Base-by-base conservation (phyloP, 257 asterid genomes). In the Primulina eburnea region DNA sequence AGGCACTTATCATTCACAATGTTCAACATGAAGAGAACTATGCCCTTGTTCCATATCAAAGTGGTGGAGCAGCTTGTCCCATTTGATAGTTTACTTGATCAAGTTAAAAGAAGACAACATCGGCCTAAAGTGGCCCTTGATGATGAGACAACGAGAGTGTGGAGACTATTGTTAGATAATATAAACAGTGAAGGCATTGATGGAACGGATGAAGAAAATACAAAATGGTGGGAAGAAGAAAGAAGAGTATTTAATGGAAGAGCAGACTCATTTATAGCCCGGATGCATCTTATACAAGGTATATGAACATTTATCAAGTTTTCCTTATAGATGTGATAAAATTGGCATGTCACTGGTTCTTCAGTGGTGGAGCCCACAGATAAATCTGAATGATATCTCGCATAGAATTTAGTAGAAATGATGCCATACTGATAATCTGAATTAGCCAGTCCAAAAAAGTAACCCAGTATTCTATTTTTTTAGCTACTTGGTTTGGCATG, bases 261-360 rank as follows among this genome's bases (percentile, higher is more conserved):
- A 71, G 87, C 90, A 47, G 81, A 79, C 66, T 86, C 95, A 24
- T 88, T 88, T 75, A 86, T 88, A 69, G 89, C 89, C 38, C 88
- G 90, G 72, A 88, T 88, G 95, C 92, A 86, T 78, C 88, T 86
- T 62, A 85, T 86, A 64, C 95, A 86, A 88, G 95, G 92, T 88
- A 84, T 65, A 30, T 71, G 18, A 50, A 35, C 60, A 38, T 30
- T 63, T 64, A 68, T 75, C 40, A 38, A 35, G 50, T 67, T 63
- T 28, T 53, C 69, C 8, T 26, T 59, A 64, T 18, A 67, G 60
- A 43, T 38, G 21, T 62, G 71, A 63, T 52, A n/a, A 67, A 60
- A 71, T 28, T 29, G 55, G 50, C 57, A 62, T 47, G 63, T 20
- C 68, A 58, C 65, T 50, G 33, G 65, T 62, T 20, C 37, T 57